Percentiles rank a stretch among this genome's conserved stretches.
Evolutionary conservation across 1,139 yeast genomes (phyloP).

Genomic region (Groenewaldozyma auringiensis): DNA sequence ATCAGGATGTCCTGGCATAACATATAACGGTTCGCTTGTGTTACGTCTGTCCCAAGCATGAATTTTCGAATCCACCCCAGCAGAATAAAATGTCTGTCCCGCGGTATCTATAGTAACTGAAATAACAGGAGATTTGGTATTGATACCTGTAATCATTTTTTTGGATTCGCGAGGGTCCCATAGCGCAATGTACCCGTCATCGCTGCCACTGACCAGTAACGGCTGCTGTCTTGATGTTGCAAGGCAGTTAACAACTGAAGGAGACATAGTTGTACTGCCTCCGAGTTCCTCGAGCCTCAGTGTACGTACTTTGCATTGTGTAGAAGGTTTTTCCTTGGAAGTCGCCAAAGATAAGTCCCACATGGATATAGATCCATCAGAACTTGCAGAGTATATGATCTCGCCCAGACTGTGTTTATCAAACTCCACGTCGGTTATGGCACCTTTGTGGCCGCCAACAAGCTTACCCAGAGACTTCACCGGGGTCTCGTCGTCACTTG

Average conservation of each 20-base stretch:
- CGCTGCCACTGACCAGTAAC: conserved; percentile 49
- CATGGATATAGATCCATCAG: conserved; percentile 43
- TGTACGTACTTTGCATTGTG: conserved; percentile 39
- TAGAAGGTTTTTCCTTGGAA: neutral
- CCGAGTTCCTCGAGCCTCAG: conserved; percentile 41
- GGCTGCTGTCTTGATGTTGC: conserved; percentile 25
- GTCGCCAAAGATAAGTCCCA: conserved; percentile 28
- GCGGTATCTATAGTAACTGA: conserved; percentile 39
- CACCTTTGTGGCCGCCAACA: conserved; percentile 41
- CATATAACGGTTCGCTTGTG: conserved; percentile 36
- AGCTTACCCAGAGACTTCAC: conserved; percentile 32
- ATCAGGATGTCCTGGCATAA: conserved; percentile 36
- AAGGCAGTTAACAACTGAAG: neutral
- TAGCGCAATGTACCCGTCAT: conserved; percentile 48
- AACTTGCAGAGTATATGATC: conserved; percentile 32
- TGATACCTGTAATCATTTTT: conserved; percentile 32
- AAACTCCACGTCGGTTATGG: conserved; percentile 38
- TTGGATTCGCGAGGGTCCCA: conserved; percentile 59
- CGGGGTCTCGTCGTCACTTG: conserved; percentile 25
- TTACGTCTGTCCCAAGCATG: conserved; percentile 45
- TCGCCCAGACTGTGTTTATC: conserved; percentile 1
- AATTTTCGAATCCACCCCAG: conserved; percentile 64
- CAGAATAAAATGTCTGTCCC: conserved; percentile 42
- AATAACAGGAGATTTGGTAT: conserved; percentile 50
- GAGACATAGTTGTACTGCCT: no score